Percentiles rank a stretch among this genome's conserved stretches.
phyloP scores from a whole-genome alignment of 2,329 filamentous ascomycete species.

The Xylariaceae sp. region DNA sequence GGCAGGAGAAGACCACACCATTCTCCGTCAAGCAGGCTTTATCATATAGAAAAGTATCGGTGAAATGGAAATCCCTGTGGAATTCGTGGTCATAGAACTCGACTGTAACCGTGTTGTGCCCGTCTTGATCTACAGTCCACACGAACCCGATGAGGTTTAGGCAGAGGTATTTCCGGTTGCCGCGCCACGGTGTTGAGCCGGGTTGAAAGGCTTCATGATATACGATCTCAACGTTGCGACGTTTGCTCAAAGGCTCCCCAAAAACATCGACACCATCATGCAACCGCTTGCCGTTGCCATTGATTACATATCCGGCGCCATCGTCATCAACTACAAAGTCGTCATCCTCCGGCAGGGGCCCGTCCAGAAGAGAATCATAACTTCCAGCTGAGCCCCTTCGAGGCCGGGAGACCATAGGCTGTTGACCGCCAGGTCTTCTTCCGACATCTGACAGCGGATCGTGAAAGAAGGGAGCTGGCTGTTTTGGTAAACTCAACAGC shows the following conservation, averaged over 20 bases:
- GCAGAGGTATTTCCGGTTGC: slow-evolving; percentile 87
- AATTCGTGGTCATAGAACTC: slow-evolving; percentile 96
- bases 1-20: slow-evolving; percentile 79
- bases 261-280: slow-evolving; percentile 48
- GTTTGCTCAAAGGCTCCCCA: slow-evolving; percentile 43
- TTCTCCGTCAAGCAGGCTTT: slow-evolving; percentile 87
- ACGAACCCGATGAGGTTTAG: slow-evolving; percentile 91
- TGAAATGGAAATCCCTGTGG: slow-evolving; percentile 94
- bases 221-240: slow-evolving; percentile 52
- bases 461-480: slow-evolving; percentile 81
- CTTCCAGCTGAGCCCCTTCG: slow-evolving; percentile 66
- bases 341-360: slow-evolving; percentile 53
- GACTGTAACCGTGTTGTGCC: slow-evolving; percentile 87
- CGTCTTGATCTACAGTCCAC: slow-evolving; percentile 95
- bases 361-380: slow-evolving; percentile 74
- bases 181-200: slow-evolving; percentile 91
- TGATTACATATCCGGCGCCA: slow-evolving; percentile 77
- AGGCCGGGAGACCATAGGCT: slow-evolving; percentile 46
- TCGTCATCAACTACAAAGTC: slow-evolving; percentile 95
- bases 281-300: slow-evolving; percentile 44
- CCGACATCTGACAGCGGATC: slow-evolving; percentile 66
- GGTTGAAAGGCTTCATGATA: slow-evolving; percentile 86
- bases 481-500: slow-evolving; percentile 52
- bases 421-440: slow-evolving; percentile 48
- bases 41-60: slow-evolving; percentile 91